Evolutionary conservation across 2,329 filamentous ascomycete species (phyloP).

Genomic region (Davidsoniella neocaledoniae): DNA sequence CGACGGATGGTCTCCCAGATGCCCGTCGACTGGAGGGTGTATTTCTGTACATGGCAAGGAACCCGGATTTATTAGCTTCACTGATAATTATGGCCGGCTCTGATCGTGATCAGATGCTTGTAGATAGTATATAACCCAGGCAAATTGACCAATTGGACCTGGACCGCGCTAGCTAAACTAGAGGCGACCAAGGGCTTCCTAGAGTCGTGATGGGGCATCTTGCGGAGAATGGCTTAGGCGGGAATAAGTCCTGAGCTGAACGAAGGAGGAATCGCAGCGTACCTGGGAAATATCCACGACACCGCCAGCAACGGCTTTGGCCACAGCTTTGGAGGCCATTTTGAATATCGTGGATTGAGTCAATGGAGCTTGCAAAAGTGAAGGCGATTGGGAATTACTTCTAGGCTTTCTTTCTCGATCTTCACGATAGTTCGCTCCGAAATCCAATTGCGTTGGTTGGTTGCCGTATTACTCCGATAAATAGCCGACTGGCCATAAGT

Average conservation of each 20-base stretch:
- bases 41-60: slow-evolving; percentile 49
- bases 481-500: slow-evolving; percentile 1
- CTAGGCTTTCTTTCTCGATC: neutral
- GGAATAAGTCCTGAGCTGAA: neutral
- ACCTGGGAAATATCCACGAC: slow-evolving; percentile 44
- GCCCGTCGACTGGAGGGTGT: slow-evolving; percentile 78
- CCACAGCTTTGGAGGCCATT: slow-evolving; percentile 46
- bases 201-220: neutral
- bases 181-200: neutral
- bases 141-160: no score
- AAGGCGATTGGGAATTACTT: neutral
- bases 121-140: neutral
- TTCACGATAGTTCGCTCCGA: neutral
- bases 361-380: neutral
- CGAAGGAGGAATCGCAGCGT: slow-evolving; percentile 16
- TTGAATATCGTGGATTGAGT: slow-evolving; percentile 18
- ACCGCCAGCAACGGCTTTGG: slow-evolving; percentile 33
- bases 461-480: neutral
- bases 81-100: slow-evolving; percentile 15
- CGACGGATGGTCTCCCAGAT: slow-evolving; percentile 75
- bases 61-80: neutral
- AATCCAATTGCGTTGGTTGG: slow-evolving; percentile 3
- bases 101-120: slow-evolving; percentile 3
- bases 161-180: neutral
- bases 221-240: neutral